Conservation (phyloP, 192 early-diverging fungal genomes). For the Cetraspora pellucida region DNA sequence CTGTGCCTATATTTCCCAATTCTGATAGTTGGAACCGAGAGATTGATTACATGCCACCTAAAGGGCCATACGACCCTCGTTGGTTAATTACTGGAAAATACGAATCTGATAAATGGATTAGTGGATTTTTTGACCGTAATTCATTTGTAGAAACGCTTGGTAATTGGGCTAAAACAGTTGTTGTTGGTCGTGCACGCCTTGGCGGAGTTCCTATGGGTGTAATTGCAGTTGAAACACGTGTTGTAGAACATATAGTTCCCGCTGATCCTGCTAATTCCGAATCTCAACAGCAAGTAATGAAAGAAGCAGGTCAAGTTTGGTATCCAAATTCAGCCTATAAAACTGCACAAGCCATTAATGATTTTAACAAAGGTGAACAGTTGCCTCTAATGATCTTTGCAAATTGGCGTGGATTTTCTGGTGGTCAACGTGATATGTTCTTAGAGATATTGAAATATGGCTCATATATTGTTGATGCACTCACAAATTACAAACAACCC, state of each 20-base stretch:
- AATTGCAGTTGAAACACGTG: slow-evolving; percentile 94
- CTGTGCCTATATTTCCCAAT: slow-evolving; percentile 63
- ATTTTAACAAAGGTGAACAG: slow-evolving; percentile 99
- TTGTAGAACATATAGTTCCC: slow-evolving; percentile 86
- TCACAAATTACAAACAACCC: slow-evolving; percentile 94
- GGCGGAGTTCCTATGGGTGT: slow-evolving; percentile 98
- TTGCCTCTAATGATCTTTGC: slow-evolving; percentile 98
- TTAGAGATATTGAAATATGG: slow-evolving; percentile 98
- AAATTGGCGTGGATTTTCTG: slow-evolving; percentile 99
- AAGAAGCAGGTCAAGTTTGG: slow-evolving; percentile 97
- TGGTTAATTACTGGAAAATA: slow-evolving; percentile 81
- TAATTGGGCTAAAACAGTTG: slow-evolving; percentile 95
- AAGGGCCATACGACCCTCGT: slow-evolving; percentile 88
- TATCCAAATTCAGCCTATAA: slow-evolving; percentile 99
- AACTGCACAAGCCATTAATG: slow-evolving; percentile 98
- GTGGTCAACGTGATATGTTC: slow-evolving; percentile 99
- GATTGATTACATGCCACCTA: slow-evolving; percentile 82
- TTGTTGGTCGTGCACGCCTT: slow-evolving; percentile 89
- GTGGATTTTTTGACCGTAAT: slow-evolving; percentile 97
- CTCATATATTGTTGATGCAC: slow-evolving; percentile 95
- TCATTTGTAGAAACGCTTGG: slow-evolving; percentile 95
- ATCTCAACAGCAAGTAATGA: slow-evolving; percentile 85
- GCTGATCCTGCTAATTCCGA: slow-evolving; percentile 94
- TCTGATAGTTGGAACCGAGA: slow-evolving; percentile 80
- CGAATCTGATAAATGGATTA: slow-evolving; percentile 65